These are phyloP conservation scores for Chrysanthemum makinoi DNA, from an alignment of 129 eudicot species.

Conservation along the genomic window DNA sequence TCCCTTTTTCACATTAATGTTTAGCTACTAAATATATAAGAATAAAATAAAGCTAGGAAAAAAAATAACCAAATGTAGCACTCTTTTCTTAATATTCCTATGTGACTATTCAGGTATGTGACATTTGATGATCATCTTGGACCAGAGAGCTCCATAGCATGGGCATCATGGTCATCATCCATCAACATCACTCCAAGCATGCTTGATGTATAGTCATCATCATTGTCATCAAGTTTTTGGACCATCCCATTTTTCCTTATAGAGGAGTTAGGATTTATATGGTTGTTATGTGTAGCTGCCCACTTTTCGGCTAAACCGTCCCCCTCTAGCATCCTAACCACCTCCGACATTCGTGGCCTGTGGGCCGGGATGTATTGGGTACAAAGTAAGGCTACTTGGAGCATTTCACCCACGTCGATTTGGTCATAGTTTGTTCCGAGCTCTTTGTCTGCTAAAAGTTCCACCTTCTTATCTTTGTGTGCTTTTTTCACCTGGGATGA, in stretches of 20 bases:
- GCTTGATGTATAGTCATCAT: conserved; percentile 63
- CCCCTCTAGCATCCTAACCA: conserved; percentile 89
- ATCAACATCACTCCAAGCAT: conserved; percentile 73
- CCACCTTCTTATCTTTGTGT: conserved; percentile 75
- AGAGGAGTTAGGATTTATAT: conserved; percentile 33
- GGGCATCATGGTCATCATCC: conserved; percentile 76
- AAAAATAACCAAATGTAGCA: conserved; percentile 21
- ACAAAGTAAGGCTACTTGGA: conserved; percentile 86
- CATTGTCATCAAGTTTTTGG: conserved; percentile 47
- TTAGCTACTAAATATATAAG: conserved; percentile 7
- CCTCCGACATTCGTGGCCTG: conserved; percentile 92
- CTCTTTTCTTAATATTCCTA: conserved; percentile 25
- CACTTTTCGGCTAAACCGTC: conserved; percentile 96
- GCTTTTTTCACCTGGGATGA: conserved; percentile 66
- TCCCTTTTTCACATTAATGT: conserved; percentile 12
- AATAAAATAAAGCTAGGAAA: neutral
- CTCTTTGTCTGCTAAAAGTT: conserved; percentile 64
- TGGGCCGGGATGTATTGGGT: conserved; percentile 78
- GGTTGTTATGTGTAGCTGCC: conserved; percentile 76
- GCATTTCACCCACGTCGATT: conserved; percentile 81
- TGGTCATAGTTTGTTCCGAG: conserved; percentile 63
- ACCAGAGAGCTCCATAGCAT: conserved; percentile 95
- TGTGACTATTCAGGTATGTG: conserved; percentile 27
- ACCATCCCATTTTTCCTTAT: conserved; percentile 27
- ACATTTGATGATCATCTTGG: conserved; percentile 61